A percentile compares a stretch with the other conserved stretches of the same genome.
Evolutionary conservation across 1,139 yeast genomes (phyloP).

Genomic region (Protomyces gravidus): DNA sequence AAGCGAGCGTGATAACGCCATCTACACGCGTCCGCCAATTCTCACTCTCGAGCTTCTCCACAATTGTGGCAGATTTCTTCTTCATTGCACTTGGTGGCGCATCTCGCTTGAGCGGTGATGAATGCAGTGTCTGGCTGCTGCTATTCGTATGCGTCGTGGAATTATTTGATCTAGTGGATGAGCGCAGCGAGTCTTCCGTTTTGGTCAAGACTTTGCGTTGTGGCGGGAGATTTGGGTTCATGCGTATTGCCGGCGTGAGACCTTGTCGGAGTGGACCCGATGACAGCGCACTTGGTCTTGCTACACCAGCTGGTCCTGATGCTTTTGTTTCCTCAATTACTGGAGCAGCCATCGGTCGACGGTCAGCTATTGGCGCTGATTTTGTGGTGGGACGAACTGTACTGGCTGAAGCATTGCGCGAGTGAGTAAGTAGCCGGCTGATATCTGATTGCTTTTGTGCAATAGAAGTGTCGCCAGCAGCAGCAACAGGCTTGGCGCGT

Average conservation of each 20-base stretch:
- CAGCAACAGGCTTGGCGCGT: constrained; percentile 49
- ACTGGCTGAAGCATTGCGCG: background rate
- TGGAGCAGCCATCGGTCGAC: background rate
- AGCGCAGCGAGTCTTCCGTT: constrained; percentile 13
- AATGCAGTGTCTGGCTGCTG: background rate
- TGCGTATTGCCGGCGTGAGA: constrained; percentile 26
- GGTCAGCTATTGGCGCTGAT: background rate
- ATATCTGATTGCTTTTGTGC: background rate
- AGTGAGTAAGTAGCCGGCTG: background rate
- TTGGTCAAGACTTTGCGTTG: constrained; percentile 7
- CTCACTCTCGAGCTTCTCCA: constrained; percentile 29
- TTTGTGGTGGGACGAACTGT: background rate
- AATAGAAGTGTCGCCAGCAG: background rate
- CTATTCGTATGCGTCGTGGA: constrained; percentile 8
- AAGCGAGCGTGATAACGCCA: constrained; percentile 30
- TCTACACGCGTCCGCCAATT: constrained; percentile 29
- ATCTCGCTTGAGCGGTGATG: constrained; percentile 8
- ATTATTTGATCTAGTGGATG: constrained; percentile 5
- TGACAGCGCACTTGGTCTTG: constrained; percentile 24
- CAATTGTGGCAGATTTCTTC: constrained; percentile 21
- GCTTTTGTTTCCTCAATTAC: background rate
- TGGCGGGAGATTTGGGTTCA: constrained; percentile 2
- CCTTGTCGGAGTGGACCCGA: constrained; percentile 30
- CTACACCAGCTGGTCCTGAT: background rate
- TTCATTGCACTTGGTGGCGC: constrained; percentile 6